A percentile compares a stretch with the other conserved stretches of the same genome.
These are phyloP conservation scores for Colletotrichum sp. DNA, from an alignment of 2,329 filamentous ascomycete species.

Conservation along the genomic window DNA sequence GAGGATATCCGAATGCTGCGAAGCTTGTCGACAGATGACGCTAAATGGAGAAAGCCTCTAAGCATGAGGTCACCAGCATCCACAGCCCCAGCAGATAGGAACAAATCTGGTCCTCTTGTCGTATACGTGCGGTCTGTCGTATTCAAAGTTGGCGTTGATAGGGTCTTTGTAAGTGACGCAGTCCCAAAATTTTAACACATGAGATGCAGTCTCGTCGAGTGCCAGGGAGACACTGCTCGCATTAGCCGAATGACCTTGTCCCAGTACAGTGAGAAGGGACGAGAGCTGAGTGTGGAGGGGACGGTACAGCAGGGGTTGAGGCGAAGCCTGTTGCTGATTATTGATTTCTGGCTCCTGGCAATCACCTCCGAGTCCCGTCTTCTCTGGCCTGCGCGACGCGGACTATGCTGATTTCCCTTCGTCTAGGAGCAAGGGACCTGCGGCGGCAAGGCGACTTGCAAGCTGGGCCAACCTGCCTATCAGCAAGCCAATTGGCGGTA, in stretches of 20 bases:
- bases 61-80: conserved; percentile 3
- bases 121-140: not conserved
- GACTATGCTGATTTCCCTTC: not conserved
- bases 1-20: not conserved
- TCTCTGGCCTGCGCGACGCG: not conserved
- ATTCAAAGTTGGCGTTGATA: not conserved
- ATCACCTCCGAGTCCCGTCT: not conserved
- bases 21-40: not conserved
- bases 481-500: not conserved
- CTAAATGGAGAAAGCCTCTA: not conserved
- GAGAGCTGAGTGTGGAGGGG: not conserved
- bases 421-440: not conserved
- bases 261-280: not conserved
- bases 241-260: not conserved
- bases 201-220: not conserved
- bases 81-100: conserved; percentile 2
- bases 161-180: not conserved
- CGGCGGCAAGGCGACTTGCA: not conserved
- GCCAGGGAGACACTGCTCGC: not conserved
- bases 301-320: not conserved
- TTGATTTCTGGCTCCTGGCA: not conserved
- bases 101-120: not conserved
- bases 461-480: not conserved
- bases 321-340: not conserved
- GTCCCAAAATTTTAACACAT: not conserved